These are phyloP conservation scores for carrot (Daucus carota) DNA, from an alignment of 129 eudicot species.

Conservation along the genomic window DH1_v3.0 NC_030381.2:7348001-7348500, in stretches of 20 bases:
- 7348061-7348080: neutral
- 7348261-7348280: too few species aligned
- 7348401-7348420: slow-evolving; percentile 73
- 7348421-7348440: slow-evolving; percentile 94
- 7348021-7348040: neutral
- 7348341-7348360: neutral
- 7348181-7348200: too few species aligned
- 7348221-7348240: too few species aligned
- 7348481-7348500: slow-evolving; percentile 96
- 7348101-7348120: too few species aligned
- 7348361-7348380: neutral
- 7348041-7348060: neutral
- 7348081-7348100: neutral
- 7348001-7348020: neutral
- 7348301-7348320: too few species aligned
- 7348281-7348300: too few species aligned
- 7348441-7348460: slow-evolving; percentile 88
- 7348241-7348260: too few species aligned
- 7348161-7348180: too few species aligned
- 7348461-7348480: slow-evolving; percentile 97
- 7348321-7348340: too few species aligned
- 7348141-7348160: neutral
- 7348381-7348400: neutral
- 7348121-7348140: neutral
- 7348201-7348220: too few species aligned